phyloP scores from a whole-genome alignment of 208 protist genomes.

The Acanthamoeba royreba region DNA sequence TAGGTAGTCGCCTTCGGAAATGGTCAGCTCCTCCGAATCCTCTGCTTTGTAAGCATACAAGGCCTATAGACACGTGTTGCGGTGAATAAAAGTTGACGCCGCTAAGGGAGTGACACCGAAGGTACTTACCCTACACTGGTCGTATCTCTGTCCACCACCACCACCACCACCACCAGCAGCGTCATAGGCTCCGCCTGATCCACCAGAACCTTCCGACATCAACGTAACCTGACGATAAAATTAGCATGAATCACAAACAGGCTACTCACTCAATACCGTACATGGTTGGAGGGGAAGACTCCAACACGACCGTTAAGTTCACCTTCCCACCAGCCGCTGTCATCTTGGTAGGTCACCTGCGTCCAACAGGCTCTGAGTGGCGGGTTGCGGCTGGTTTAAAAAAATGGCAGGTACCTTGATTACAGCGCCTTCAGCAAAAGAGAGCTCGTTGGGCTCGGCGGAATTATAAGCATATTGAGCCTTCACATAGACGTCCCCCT shows the following conservation, averaged over 20 bases:
- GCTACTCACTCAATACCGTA: not conserved
- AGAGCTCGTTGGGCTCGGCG: not conserved
- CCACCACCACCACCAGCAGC: too few relatives aligned
- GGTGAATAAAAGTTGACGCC: not conserved
- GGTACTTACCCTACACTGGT: not conserved
- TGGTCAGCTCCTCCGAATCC: not conserved
- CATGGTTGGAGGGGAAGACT: constrained; percentile 24
- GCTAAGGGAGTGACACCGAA: not conserved
- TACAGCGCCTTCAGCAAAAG: not conserved
- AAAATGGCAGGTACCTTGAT: not conserved
- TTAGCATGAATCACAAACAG: not conserved
- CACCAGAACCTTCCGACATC: not conserved
- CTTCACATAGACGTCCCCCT: not conserved
- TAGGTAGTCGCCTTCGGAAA: not conserved
- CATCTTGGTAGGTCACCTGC: constrained; percentile 28
- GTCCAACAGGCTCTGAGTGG: not conserved
- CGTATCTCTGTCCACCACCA: not conserved
- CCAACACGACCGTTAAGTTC: constrained; percentile 15
- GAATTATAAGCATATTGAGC: not conserved
- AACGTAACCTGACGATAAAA: not conserved
- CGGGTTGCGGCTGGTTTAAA: not conserved
- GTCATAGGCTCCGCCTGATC: not conserved
- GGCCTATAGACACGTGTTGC: not conserved
- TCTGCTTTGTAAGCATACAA: constrained; percentile 24
- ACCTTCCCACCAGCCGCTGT: constrained; percentile 43